Conservation (phyloP, 768 basidiomycete genomes). For the Hericium erinaceus region DNA sequence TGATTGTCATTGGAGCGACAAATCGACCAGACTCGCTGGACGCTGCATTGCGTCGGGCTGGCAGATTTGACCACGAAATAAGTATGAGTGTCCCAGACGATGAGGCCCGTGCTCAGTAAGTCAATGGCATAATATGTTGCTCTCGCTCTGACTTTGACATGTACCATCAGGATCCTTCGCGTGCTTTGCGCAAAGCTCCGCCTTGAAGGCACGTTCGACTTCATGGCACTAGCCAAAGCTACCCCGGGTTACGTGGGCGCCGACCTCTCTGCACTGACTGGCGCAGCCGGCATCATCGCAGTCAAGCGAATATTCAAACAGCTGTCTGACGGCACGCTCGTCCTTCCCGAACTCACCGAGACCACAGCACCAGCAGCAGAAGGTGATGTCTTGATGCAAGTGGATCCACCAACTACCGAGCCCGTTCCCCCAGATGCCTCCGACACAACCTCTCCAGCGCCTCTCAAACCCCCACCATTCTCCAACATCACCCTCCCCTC, state of each 20-base stretch:
- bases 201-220: conserved; percentile 84
- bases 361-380: conserved; percentile 14
- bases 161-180: conserved; percentile 62
- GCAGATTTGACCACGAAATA: conserved; percentile 95
- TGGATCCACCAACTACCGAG: conserved; percentile 21
- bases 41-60: conserved; percentile 85
- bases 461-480: conserved; percentile 22
- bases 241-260: conserved; percentile 98
- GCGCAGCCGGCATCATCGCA: conserved; percentile 91
- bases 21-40: conserved; percentile 95
- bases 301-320: conserved; percentile 90
- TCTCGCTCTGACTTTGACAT: neutral
- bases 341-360: conserved; percentile 36
- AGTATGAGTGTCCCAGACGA: conserved; percentile 96
- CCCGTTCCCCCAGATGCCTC: neutral
- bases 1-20: conserved; percentile 93
- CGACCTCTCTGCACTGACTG: conserved; percentile 82
- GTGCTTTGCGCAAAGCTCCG: conserved; percentile 80
- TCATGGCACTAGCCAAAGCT: conserved; percentile 73
- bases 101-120: conserved; percentile 80
- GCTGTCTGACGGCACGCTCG: conserved; percentile 50
- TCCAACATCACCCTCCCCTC: conserved; percentile 30
- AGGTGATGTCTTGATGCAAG: conserved; percentile 26
- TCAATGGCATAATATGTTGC: conserved; percentile 6
- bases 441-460: conserved; percentile 8